phyloP scores from a whole-genome alignment of 1,284 basidiomycete species.

The Porogramme epimiltina region DNA sequence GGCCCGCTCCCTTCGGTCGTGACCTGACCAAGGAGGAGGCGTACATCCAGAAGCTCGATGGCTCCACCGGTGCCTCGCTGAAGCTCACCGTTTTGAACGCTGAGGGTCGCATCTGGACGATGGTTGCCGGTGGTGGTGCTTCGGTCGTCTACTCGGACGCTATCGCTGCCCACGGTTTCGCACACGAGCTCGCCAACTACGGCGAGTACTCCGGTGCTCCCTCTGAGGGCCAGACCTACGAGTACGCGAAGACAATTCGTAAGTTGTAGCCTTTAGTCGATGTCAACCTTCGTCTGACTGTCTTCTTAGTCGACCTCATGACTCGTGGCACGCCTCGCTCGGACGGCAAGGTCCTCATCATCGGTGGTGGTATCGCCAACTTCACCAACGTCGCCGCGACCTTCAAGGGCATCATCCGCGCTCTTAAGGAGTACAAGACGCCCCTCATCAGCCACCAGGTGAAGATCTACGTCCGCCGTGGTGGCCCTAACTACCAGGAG shows the following conservation, averaged over 20 bases:
- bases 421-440: slow-evolving; percentile 92
- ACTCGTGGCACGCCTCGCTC: slow-evolving; percentile 85
- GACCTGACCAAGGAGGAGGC: slow-evolving; percentile 99
- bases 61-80: slow-evolving; percentile 95
- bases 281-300: background rate
- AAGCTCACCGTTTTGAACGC: slow-evolving; percentile 97
- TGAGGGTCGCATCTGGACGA: slow-evolving; percentile 97
- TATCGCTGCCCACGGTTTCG: slow-evolving; percentile 95
- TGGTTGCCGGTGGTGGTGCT: slow-evolving; percentile 93
- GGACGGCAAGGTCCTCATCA: slow-evolving; percentile 97
- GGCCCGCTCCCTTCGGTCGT: slow-evolving; percentile 97
- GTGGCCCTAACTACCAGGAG: slow-evolving; percentile 99
- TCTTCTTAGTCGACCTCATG: slow-evolving; percentile 80
- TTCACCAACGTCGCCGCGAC: slow-evolving; percentile 99
- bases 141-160: slow-evolving; percentile 91
- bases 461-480: slow-evolving; percentile 95
- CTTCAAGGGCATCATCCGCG: slow-evolving; percentile 99
- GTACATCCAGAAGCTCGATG: slow-evolving; percentile 98
- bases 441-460: slow-evolving; percentile 85
- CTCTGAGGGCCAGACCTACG: slow-evolving; percentile 97
- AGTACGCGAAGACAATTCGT: slow-evolving; percentile 99
- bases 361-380: slow-evolving; percentile 99
- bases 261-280: slow-evolving; percentile 32
- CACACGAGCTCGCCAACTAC: slow-evolving; percentile 98
- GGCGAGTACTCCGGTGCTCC: slow-evolving; percentile 99